These are phyloP conservation scores for Spathaspora hagerdaliae DNA, from an alignment of 805 yeast genomes.

Conservation along the genomic window DNA sequence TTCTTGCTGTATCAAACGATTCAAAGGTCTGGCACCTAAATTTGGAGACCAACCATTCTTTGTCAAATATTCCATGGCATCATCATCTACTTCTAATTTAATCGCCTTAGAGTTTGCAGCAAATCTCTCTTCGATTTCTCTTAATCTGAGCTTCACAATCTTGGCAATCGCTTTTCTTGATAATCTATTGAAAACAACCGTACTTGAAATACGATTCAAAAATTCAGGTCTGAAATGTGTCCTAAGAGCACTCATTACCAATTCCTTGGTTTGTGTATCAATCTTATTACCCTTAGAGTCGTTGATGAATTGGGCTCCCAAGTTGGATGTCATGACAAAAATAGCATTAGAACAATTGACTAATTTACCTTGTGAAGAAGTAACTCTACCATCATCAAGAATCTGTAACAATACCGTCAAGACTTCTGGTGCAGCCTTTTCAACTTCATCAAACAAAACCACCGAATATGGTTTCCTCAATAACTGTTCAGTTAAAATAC, in stretches of 20 bases:
- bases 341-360: conserved; percentile 91
- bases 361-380: conserved; percentile 90
- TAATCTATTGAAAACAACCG: conserved; percentile 87
- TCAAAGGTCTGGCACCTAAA: conserved; percentile 95
- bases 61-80: conserved; percentile 78
- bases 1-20: conserved; percentile 85
- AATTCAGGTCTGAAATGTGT: conserved; percentile 96
- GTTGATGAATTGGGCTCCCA: conserved; percentile 89
- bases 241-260: conserved; percentile 80
- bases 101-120: conserved; percentile 78
- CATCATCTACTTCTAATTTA: conserved; percentile 65
- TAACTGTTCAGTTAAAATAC: conserved; percentile 88
- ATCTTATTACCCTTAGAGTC: conserved; percentile 62
- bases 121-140: conserved; percentile 83
- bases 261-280: conserved; percentile 62
- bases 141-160: conserved; percentile 81
- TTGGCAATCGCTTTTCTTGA: conserved; percentile 88
- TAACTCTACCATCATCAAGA: conserved; percentile 93
- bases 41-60: conserved; percentile 86
- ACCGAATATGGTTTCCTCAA: conserved; percentile 93
- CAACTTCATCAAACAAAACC: conserved; percentile 94
- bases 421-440: conserved; percentile 98
- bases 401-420: conserved; percentile 87
- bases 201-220: conserved; percentile 90
- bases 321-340: conserved; percentile 93